phyloP scores from a whole-genome alignment of 2,329 filamentous ascomycete species.

The Colletotrichum sansevieriae region DNA sequence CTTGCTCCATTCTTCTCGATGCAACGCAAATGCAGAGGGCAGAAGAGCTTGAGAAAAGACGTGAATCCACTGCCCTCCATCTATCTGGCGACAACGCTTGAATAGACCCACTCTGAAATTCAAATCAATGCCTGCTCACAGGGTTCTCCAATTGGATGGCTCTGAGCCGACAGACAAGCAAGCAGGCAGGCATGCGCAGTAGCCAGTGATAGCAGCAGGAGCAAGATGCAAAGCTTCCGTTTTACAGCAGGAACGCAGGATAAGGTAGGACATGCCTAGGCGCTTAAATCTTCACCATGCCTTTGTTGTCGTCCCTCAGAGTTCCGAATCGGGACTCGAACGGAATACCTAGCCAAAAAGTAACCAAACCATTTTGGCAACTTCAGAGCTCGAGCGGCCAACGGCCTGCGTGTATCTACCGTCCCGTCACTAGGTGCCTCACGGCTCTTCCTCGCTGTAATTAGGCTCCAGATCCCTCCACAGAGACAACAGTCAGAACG shows the following conservation, averaged over 20 bases:
- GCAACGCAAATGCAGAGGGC: constrained; percentile 31
- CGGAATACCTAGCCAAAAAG: background rate
- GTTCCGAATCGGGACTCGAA: background rate
- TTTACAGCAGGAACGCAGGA: constrained; percentile 15
- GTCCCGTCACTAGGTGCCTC: constrained; percentile 41
- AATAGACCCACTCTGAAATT: constrained; percentile 35
- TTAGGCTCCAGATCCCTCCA: constrained; percentile 41
- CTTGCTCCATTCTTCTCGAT: constrained; percentile 35
- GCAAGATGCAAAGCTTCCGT: constrained; percentile 16
- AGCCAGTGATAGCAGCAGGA: constrained; percentile 2
- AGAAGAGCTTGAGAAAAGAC: constrained; percentile 8
- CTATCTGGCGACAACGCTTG: constrained; percentile 30
- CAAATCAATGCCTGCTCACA: constrained; percentile 41
- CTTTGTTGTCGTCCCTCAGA: background rate
- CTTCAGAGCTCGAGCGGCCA: constrained; percentile 13
- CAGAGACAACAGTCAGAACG: constrained; percentile 26
- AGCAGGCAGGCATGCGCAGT: constrained; percentile 7
- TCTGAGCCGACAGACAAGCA: background rate
- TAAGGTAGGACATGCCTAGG: constrained; percentile 24
- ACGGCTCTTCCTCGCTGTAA: constrained; percentile 52
- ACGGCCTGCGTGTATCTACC: constrained; percentile 11
- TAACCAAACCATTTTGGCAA: constrained; percentile 13
- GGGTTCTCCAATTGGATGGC: constrained; percentile 32
- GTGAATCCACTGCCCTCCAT: constrained; percentile 34
- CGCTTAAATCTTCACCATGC: constrained; percentile 25